Percentiles rank a stretch among this genome's conserved stretches.
Evolutionary conservation across 2,329 filamentous ascomycete genomes (phyloP).

Genomic region (Onygenales sp.): DNA sequence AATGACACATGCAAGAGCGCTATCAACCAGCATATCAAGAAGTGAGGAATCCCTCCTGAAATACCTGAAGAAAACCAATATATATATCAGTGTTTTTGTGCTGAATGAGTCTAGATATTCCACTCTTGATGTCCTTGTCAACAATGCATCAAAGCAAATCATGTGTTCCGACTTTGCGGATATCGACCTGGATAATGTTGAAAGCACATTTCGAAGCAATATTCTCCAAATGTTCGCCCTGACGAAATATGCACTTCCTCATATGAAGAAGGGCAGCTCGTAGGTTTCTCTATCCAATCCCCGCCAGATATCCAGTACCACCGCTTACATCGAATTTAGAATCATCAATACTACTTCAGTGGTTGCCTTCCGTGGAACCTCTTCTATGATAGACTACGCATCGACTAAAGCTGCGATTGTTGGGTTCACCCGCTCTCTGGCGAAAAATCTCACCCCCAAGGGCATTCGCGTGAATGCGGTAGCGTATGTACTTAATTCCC

Average conservation of each 20-base stretch:
- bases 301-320: not conserved
- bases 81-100: not conserved
- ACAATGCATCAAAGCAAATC: slow-evolving; percentile 51
- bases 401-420: slow-evolving; percentile 51
- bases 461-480: slow-evolving; percentile 48
- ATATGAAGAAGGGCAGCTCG: slow-evolving; percentile 44
- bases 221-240: slow-evolving; percentile 52
- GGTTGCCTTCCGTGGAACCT: slow-evolving; percentile 45
- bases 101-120: not conserved
- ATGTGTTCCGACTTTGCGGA: slow-evolving; percentile 44
- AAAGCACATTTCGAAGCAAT: slow-evolving; percentile 49
- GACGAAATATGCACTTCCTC: slow-evolving; percentile 46
- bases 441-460: slow-evolving; percentile 44
- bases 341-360: slow-evolving; percentile 51
- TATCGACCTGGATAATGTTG: slow-evolving; percentile 46
- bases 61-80: not conserved
- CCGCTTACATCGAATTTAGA: slow-evolving; percentile 16
- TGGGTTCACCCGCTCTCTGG: slow-evolving; percentile 45
- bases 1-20: slow-evolving; percentile 42
- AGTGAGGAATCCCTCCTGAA: slow-evolving; percentile 20
- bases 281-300: slow-evolving; percentile 17
- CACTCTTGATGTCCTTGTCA: slow-evolving; percentile 44
- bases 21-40: slow-evolving; percentile 45
- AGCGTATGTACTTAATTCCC: slow-evolving; percentile 20
- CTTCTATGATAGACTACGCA: slow-evolving; percentile 45